phyloP scores from a whole-genome alignment of 352 stramenopile species.

The Phytophthora tentaculata region DNA sequence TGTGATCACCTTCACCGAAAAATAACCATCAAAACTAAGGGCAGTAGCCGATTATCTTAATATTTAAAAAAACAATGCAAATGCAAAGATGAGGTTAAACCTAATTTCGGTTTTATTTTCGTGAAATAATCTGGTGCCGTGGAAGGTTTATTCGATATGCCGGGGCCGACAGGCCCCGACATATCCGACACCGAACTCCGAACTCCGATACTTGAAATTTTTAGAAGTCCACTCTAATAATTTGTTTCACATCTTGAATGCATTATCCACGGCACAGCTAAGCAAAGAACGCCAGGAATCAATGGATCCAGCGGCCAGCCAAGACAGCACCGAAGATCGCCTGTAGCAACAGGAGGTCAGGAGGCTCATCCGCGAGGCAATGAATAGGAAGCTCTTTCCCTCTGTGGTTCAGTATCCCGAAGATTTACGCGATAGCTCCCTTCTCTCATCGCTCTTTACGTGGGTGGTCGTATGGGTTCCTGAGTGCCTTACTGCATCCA shows the following conservation, averaged over 20 bases:
- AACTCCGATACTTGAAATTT: not conserved
- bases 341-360: not conserved
- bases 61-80: no score
- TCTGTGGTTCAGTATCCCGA: not conserved
- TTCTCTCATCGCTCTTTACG: not conserved
- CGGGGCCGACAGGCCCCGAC: not conserved
- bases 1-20: no score
- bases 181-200: constrained; percentile 1
- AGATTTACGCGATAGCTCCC: not conserved
- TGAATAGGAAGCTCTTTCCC: not conserved
- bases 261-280: not conserved
- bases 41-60: no score
- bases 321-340: not conserved
- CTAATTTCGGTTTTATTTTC: no score
- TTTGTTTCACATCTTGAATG: not conserved
- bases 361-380: not conserved
- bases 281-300: not conserved
- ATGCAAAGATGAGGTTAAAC: no score
- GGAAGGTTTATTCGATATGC: not conserved
- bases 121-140: no score
- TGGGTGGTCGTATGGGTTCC: not conserved
- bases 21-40: no score
- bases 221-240: not conserved
- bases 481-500: not conserved
- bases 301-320: not conserved